Evolutionary conservation across 441 rosid species (phyloP).

Genomic region (Melastoma candidum): DNA sequence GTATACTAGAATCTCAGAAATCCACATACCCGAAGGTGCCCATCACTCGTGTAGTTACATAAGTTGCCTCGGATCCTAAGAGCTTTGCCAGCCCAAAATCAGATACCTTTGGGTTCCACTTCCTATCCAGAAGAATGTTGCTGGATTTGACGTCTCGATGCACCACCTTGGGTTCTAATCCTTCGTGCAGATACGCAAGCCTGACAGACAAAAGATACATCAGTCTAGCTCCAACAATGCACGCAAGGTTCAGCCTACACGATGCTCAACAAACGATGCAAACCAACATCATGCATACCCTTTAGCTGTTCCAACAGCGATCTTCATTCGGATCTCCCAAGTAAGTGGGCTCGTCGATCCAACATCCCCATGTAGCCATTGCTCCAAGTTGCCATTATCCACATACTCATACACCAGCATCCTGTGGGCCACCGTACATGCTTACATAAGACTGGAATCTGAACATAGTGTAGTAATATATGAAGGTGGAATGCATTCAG

Average conservation of each 20-base stretch:
- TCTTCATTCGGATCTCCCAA: slow-evolving; percentile 87
- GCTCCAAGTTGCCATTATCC: slow-evolving; percentile 93
- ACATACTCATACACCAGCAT: slow-evolving; percentile 91
- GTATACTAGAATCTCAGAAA: too few relatives aligned
- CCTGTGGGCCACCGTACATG: slow-evolving; percentile 28
- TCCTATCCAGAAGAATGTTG: slow-evolving; percentile 77
- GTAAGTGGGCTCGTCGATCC: slow-evolving; percentile 81
- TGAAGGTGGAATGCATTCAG: not conserved
- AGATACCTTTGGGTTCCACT: slow-evolving; percentile 87
- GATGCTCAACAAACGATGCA: not conserved
- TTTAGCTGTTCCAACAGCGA: slow-evolving; percentile 88
- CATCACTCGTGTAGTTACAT: slow-evolving; percentile 96
- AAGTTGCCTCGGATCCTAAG: slow-evolving; percentile 76
- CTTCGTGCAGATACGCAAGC: slow-evolving; percentile 90
- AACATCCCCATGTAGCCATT: slow-evolving; percentile 91
- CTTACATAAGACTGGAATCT: not conserved
- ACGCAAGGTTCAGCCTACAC: not conserved
- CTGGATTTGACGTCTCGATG: slow-evolving; percentile 97
- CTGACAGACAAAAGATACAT: slow-evolving; percentile 17
- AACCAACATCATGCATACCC: slow-evolving; percentile 35
- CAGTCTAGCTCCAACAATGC: not conserved
- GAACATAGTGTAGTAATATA: not conserved
- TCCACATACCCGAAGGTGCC: slow-evolving; percentile 81
- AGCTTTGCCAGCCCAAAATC: slow-evolving; percentile 96
- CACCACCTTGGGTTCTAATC: slow-evolving; percentile 95